Evolutionary conservation across 2,329 filamentous ascomycete genomes (phyloP), one percentile per base, ranked within the genome.

Genomic region (Pseudogymnoascus sp.): DNA sequence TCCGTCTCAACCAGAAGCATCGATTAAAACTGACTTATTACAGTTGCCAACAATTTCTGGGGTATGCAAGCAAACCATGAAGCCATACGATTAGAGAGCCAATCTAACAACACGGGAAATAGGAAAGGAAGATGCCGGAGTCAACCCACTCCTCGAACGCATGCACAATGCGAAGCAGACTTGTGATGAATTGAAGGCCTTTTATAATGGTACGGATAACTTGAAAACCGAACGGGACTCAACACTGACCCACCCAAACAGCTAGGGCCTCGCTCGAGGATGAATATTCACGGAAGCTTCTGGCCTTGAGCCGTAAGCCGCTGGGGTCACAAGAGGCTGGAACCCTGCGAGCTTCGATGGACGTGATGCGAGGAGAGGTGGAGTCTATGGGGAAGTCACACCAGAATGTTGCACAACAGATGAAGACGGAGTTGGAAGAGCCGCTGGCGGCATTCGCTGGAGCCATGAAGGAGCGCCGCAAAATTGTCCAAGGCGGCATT

Each of bases 1-100:
- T 16, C 36, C 18, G 5, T 23, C 21, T 7, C 2, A 42, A 26
- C 34, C 3, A 14, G 18, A 42, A 57, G 14, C 6, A 57, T 61
- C 18, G 51, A 64, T 61, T 45, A 10, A 62, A 73, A 68, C 77
- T 78, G 64, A 79, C 69, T 47, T 14, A 8, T 11, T n/a, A 64
- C 68, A 93, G 93, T 99, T 79, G 93, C 95, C 72, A 99, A 99
- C 80, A 99, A 99, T 76, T 99, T 99, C 77, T 99, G 95, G 95
- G 95, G 51, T 57, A 57, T 57, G 51, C 29, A 57, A 34, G 51
- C 51, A 57, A 36, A 34, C 10, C 16, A 36, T 14, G 10, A 57
- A 21, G 11, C 16, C 11, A 14, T 8, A 34, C 29, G 29, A 34
- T 3, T 12, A 12, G 16, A 57, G 51, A 34, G 34, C 18, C 51